phyloP scores from a whole-genome alignment of 139 green algal species.

The Volvox africanus region DNA sequence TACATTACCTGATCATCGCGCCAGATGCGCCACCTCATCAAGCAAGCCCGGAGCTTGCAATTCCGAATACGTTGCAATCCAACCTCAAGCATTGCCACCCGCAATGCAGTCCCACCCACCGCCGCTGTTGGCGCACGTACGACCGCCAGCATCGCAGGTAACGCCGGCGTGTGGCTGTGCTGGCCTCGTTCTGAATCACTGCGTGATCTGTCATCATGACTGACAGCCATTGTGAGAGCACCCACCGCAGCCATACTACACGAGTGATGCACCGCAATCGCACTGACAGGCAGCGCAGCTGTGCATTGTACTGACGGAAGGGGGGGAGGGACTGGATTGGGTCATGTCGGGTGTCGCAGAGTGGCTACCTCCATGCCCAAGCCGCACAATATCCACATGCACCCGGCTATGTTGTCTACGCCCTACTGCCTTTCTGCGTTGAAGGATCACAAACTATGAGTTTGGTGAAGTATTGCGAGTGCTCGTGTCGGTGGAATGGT shows the following conservation, averaged over 20 bases:
- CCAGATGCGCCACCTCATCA: background rate
- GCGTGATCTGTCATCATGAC: background rate
- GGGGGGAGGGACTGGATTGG: background rate
- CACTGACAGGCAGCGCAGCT: background rate
- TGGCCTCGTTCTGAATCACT: background rate
- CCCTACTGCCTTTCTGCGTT: no score
- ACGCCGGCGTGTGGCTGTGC: background rate
- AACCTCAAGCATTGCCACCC: background rate
- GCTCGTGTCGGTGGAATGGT: no score
- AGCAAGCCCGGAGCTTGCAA: background rate
- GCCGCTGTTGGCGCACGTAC: background rate
- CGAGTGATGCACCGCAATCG: background rate
- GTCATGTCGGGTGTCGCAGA: background rate
- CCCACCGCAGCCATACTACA: background rate
- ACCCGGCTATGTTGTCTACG: no score
- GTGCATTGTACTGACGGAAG: background rate
- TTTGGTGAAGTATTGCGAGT: no score
- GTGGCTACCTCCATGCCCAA: no score
- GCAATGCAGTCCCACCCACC: no score
- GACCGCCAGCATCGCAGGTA: background rate
- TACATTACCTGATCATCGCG: background rate
- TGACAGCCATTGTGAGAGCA: background rate
- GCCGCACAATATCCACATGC: no score
- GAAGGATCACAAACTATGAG: no score
- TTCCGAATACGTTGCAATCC: background rate